Evolutionary conservation across 345 rosid genomes (phyloP).

Genomic region (Lumnitzera racemosa): DNA sequence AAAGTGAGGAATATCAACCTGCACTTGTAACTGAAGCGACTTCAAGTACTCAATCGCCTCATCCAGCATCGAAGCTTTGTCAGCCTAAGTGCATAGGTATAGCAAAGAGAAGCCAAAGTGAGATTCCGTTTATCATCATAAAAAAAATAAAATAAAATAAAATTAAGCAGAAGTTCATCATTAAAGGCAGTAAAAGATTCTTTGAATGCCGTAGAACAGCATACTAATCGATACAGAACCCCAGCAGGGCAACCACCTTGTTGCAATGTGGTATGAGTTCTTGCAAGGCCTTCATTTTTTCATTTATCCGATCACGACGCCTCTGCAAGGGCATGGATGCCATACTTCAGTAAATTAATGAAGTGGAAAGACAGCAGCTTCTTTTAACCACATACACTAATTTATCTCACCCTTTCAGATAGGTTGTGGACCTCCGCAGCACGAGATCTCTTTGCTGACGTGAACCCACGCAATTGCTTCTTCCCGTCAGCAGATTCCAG

Average conservation of each 20-base stretch:
- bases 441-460: slow-evolving; percentile 69
- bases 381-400: neutral
- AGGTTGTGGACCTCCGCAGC: slow-evolving; percentile 96
- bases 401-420: slow-evolving; percentile 75
- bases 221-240: neutral
- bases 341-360: neutral
- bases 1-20: slow-evolving; percentile 19
- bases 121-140: too few relatives aligned
- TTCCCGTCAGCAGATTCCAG: slow-evolving; percentile 45
- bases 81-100: slow-evolving; percentile 23
- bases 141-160: neutral
- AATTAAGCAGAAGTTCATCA: neutral
- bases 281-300: slow-evolving; percentile 61
- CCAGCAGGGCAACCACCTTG: slow-evolving; percentile 26
- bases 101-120: too few relatives aligned
- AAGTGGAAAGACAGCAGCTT: neutral
- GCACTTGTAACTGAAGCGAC: slow-evolving; percentile 53
- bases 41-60: slow-evolving; percentile 57
- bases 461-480: slow-evolving; percentile 47
- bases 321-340: slow-evolving; percentile 26
- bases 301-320: slow-evolving; percentile 61
- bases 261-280: slow-evolving; percentile 53
- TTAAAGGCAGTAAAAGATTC: neutral
- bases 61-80: slow-evolving; percentile 60
- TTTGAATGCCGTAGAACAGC: neutral